Evolutionary conservation across 768 basidiomycete genomes (phyloP), one percentile per base, ranked within the genome.

Genomic region (Tulasnella calospora): DNA sequence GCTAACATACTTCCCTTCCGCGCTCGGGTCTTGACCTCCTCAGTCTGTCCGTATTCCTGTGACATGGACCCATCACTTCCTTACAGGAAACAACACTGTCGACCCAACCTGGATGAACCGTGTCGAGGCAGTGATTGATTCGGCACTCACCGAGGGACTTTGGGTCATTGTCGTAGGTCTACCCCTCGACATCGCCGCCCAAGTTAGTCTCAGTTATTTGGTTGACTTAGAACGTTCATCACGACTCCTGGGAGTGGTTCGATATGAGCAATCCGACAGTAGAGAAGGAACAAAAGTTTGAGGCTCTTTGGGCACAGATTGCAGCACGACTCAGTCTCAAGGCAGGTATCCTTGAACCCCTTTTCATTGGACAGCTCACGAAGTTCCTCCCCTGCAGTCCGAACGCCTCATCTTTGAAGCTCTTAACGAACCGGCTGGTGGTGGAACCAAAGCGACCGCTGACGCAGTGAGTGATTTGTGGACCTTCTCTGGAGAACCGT

Each of bases 31-130:
- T 21, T 23, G 47, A 23, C 23, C 3, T 23, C n/a, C 40, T 27
- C 19, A 73, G 71, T 73, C 71, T 36, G 71, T 73, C 21, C 71
- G 71, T 21, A 73, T 73, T 38, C 71, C 71, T 15, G 71, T 73
- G 0, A 73, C 71, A 10, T 73, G 71, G 71, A 73, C 71, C 27
- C 71, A 73, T 21, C 71, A 73, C 36, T 73, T 73, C 27, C 71
- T 41, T 27, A 6, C 5, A 21, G 40, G 40, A 27, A n/a, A 40
- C 71, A 41, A 73, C 46, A 73, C 71, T 12, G 71, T 73, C 9
- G 71, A 73, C 30, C 71, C 71, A 40, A 73, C 71, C 7, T 73
- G 71, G 71, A 73, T 73, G 71, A 73, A 40, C 27, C 71, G 71
- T 47, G 71, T 73, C 19, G 71, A 73, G 35, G 30, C 71, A 13